Conservation (phyloP, 192 early-diverging fungal genomes). For the Chytriomyces sp. region DNA sequence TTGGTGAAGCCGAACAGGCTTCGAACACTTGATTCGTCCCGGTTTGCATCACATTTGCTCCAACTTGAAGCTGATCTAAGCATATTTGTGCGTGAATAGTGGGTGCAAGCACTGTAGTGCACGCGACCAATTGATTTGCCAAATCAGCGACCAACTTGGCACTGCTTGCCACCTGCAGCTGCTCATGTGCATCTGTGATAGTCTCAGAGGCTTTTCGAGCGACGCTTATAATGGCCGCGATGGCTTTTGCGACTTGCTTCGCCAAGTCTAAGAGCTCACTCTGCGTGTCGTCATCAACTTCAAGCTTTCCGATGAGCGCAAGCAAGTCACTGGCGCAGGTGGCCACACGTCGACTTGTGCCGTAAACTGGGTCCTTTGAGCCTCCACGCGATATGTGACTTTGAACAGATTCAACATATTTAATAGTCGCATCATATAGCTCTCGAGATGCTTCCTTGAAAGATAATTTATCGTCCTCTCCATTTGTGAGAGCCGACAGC, state of each 20-base stretch:
- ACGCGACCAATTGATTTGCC: constrained; percentile 42
- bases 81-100: constrained; percentile 42
- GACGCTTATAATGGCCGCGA: constrained; percentile 38
- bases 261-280: constrained; percentile 52
- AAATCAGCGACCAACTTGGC: constrained; percentile 41
- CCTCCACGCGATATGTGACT: constrained; percentile 43
- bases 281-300: constrained; percentile 48
- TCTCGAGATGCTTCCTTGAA: constrained; percentile 41
- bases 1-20: neutral
- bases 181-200: constrained; percentile 34
- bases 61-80: constrained; percentile 53
- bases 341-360: constrained; percentile 37
- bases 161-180: constrained; percentile 40
- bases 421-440: constrained; percentile 34
- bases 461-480: constrained; percentile 39
- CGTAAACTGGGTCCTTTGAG: constrained; percentile 41
- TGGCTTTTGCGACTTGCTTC: constrained; percentile 38
- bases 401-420: constrained; percentile 45
- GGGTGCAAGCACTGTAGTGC: constrained; percentile 42
- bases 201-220: constrained; percentile 39
- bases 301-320: constrained; percentile 45
- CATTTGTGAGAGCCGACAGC: constrained; percentile 44
- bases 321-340: constrained; percentile 38
- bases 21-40: constrained; percentile 32
- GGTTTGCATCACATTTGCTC: constrained; percentile 47